A percentile compares a stretch with the other conserved stretches of the same genome.
phyloP scores from a whole-genome alignment of 208 protist species.

The Tritrichomonas foetus region DNA sequence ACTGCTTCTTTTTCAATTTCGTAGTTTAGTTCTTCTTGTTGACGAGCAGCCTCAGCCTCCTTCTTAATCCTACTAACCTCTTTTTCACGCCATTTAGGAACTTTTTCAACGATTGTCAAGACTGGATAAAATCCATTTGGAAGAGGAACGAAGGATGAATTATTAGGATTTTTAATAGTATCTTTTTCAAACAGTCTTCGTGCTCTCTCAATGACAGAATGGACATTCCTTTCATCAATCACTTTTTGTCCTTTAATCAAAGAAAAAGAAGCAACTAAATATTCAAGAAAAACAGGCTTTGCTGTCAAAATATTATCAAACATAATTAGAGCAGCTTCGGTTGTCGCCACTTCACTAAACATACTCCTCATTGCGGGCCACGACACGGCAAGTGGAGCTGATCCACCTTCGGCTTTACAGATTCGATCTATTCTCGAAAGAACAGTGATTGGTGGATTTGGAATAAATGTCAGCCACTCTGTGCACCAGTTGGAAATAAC shows the following conservation, averaged over 20 bases:
- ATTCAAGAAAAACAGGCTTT: not conserved
- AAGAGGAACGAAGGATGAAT: not conserved
- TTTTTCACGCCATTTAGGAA: not conserved
- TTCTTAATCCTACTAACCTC: not conserved
- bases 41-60: not conserved
- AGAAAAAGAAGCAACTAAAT: not conserved
- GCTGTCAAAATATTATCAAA: conserved; percentile 14
- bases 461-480: conserved; percentile 45
- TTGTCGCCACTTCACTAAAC: conserved; percentile 29
- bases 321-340: not conserved
- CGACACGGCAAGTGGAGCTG: not conserved
- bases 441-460: conserved; percentile 44
- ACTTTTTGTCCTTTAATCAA: not conserved
- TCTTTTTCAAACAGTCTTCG: not conserved
- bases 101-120: not conserved
- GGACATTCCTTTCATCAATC: not conserved
- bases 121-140: not conserved
- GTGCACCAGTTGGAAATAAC: conserved; percentile 46
- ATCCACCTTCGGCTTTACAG: not conserved
- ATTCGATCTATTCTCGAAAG: conserved; percentile 33
- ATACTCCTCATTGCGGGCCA: not conserved
- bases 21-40: not conserved
- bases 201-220: not conserved
- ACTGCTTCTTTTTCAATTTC: not conserved
- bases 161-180: not conserved